Conservation (phyloP, 2,329 filamentous ascomycete species). For the Clonostachys solani region DNA sequence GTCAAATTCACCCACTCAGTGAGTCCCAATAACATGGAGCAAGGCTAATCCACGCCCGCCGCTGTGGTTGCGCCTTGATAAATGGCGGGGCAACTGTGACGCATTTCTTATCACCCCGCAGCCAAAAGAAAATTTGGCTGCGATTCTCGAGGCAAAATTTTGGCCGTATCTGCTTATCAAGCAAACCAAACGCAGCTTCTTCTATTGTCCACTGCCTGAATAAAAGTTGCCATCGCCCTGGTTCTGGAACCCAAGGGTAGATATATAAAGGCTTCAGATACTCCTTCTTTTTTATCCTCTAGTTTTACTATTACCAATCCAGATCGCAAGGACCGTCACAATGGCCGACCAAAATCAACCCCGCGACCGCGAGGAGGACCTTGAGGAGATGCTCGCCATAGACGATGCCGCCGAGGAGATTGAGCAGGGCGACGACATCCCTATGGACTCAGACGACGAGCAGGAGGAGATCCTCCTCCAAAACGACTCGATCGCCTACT, state of each 20-base stretch:
- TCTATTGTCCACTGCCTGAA: no score
- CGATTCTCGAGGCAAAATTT: background rate
- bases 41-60: no score
- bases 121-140: conserved; percentile 5
- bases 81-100: background rate
- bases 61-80: background rate
- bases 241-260: no score
- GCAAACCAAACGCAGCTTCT: background rate
- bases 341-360: conserved; percentile 9
- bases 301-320: no score
- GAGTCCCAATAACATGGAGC: no score
- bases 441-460: conserved; percentile 76
- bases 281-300: no score
- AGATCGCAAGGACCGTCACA: background rate
- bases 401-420: conserved; percentile 79
- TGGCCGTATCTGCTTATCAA: conserved; percentile 5
- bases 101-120: conserved; percentile 18
- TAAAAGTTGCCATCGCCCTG: no score
- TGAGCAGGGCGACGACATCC: conserved; percentile 57
- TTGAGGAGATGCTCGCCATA: conserved; percentile 66
- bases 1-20: no score
- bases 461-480: conserved; percentile 71
- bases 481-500: conserved; percentile 92
- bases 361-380: conserved; percentile 22
- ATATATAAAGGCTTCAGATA: no score